Conservation (phyloP, 768 basidiomycete genomes). For the Mycena venus region DNA sequence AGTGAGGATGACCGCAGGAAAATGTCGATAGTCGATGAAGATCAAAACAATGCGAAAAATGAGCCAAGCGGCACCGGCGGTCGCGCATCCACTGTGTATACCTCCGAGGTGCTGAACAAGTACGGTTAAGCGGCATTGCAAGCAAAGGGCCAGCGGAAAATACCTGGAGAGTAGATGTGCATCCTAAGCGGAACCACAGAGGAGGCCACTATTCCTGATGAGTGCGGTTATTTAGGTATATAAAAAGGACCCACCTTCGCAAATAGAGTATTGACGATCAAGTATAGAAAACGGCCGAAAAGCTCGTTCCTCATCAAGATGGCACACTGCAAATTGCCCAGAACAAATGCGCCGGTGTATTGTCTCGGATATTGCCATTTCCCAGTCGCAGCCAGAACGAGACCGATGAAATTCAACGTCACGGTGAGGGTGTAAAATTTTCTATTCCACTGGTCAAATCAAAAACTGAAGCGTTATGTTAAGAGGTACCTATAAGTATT, state of each 20-base stretch:
- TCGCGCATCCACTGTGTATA: slow-evolving; percentile 87
- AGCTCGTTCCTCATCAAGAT: slow-evolving; percentile 87
- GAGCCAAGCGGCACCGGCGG: slow-evolving; percentile 82
- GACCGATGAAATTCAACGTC: slow-evolving; percentile 68
- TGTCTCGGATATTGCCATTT: slow-evolving; percentile 76
- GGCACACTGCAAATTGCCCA: slow-evolving; percentile 80
- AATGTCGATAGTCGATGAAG: slow-evolving; percentile 62
- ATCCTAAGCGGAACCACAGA: slow-evolving; percentile 73
- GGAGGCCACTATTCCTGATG: slow-evolving; percentile 60
- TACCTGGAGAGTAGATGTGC: slow-evolving; percentile 71
- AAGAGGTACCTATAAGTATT: slow-evolving; percentile 77
- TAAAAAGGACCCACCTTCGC: slow-evolving; percentile 68
- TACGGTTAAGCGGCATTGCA: not conserved
- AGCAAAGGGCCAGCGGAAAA: not conserved
- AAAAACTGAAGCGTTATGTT: not conserved
- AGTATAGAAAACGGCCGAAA: slow-evolving; percentile 83
- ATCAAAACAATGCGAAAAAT: slow-evolving; percentile 71
- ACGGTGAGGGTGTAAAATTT: slow-evolving; percentile 81
- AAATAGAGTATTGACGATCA: slow-evolving; percentile 78
- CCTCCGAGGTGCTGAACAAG: slow-evolving; percentile 79
- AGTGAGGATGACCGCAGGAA: slow-evolving; percentile 67
- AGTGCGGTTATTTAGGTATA: not conserved
- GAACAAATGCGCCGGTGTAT: slow-evolving; percentile 78
- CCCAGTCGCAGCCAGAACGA: slow-evolving; percentile 71
- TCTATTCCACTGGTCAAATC: slow-evolving; percentile 46